These are phyloP conservation scores for Scleroderma bovista DNA, from an alignment of 768 basidiomycete genomes.

Conservation along the genomic window DNA sequence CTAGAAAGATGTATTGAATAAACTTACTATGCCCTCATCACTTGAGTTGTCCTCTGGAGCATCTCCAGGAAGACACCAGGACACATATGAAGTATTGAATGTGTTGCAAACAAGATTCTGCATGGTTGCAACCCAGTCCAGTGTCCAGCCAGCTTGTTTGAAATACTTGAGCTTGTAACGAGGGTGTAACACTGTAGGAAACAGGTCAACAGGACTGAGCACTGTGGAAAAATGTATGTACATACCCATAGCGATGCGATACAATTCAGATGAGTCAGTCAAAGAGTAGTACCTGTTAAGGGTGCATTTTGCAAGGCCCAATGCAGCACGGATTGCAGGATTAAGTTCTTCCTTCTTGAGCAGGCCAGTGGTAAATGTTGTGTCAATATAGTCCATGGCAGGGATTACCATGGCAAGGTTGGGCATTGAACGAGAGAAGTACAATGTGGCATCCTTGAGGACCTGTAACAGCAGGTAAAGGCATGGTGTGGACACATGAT, in stretches of 20 bases:
- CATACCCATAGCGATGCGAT: conserved; percentile 26
- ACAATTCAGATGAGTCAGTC: conserved; percentile 18
- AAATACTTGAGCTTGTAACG: conserved; percentile 27
- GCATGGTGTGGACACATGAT: too few relatives aligned
- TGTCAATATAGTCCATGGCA: conserved; percentile 33
- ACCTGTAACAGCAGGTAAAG: conserved; percentile 14
- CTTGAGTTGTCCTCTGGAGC: not conserved
- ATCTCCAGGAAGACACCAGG: not conserved
- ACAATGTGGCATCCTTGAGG: conserved; percentile 31
- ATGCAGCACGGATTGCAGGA: conserved; percentile 3
- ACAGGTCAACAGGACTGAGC: not conserved
- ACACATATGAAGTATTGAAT: conserved; percentile 9
- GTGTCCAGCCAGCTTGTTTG: conserved; percentile 18
- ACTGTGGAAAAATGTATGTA: not conserved
- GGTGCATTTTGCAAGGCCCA: conserved; percentile 14
- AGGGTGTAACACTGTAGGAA: conserved; percentile 25
- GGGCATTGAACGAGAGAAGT: conserved; percentile 28
- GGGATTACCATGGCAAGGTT: conserved; percentile 36
- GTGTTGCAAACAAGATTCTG: conserved; percentile 11
- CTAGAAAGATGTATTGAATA: not conserved
- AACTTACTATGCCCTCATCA: conserved; percentile 1
- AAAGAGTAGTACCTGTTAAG: conserved; percentile 22
- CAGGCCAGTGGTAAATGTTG: not conserved
- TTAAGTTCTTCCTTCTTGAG: not conserved
- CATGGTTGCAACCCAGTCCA: conserved; percentile 22